Evolutionary conservation across 331 rosid genomes (phyloP).

Genomic region (Acacia pycnantha): DNA sequence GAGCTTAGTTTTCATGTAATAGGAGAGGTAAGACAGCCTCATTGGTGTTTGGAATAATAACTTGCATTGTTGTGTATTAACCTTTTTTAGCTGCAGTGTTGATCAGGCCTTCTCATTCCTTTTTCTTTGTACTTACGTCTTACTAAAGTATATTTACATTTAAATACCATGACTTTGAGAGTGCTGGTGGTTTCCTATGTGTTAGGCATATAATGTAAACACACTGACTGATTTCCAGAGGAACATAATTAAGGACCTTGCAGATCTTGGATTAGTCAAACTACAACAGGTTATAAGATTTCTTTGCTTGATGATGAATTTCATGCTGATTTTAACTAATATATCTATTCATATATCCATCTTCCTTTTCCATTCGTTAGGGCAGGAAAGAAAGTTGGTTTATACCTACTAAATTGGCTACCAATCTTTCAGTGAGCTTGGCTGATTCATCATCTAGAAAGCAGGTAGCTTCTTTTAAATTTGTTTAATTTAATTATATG

Average conservation of each 20-base stretch:
- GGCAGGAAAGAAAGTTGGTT: constrained; percentile 96
- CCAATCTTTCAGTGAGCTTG: constrained; percentile 89
- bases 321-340: constrained; percentile 25
- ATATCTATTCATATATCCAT: constrained; percentile 14
- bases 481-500: background rate
- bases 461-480: constrained; percentile 41
- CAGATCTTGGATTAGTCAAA: constrained; percentile 92
- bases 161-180: constrained; percentile 26
- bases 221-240: constrained; percentile 76
- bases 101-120: constrained; percentile 1
- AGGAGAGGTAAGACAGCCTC: constrained; percentile 66
- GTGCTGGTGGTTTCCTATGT: constrained; percentile 18
- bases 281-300: constrained; percentile 77
- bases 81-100: background rate
- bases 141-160: constrained; percentile 6
- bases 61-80: constrained; percentile 6
- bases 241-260: constrained; percentile 70
- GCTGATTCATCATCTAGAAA: constrained; percentile 81
- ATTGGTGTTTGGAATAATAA: constrained; percentile 7
- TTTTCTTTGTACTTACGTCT: background rate
- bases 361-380: constrained; percentile 34
- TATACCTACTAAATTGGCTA: constrained; percentile 88
- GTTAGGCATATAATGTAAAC: constrained; percentile 71
- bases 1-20: constrained; percentile 97
- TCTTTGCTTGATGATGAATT: constrained; percentile 20